Evolutionary conservation across 2,329 filamentous ascomycete species (phyloP).

Genomic region (Ploettnerulaceae sp.): DNA sequence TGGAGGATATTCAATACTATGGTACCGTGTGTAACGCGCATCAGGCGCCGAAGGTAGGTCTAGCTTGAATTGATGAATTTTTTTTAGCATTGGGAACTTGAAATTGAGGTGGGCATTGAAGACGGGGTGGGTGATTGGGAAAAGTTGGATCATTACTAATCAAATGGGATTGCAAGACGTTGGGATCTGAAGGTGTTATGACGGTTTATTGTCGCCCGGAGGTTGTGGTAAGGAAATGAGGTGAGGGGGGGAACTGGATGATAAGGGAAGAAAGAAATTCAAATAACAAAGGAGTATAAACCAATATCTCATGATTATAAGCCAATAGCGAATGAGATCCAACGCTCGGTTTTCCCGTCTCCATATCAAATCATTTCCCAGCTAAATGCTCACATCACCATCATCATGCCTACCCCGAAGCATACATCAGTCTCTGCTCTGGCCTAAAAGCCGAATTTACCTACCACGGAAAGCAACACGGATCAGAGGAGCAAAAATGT

Average conservation of each 20-base stretch:
- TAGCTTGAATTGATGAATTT: neutral
- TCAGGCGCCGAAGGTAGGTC: conserved; percentile 38
- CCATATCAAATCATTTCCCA: too few relatives aligned
- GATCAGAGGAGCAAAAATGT: neutral
- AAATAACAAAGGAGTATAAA: too few relatives aligned
- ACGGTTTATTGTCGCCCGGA: conserved; percentile 30
- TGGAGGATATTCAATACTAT: conserved; percentile 57
- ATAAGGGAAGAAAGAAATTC: neutral
- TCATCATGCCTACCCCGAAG: too few relatives aligned
- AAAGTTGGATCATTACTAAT: neutral
- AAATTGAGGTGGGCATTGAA: too few relatives aligned
- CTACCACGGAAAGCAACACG: neutral
- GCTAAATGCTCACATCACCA: too few relatives aligned
- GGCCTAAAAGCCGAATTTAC: neutral
- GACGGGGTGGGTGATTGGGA: neutral
- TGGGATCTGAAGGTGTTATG: conserved; percentile 26
- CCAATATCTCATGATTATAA: too few relatives aligned
- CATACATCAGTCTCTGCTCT: too few relatives aligned
- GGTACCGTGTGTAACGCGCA: conserved; percentile 53
- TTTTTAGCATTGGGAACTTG: neutral
- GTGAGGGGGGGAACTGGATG: neutral
- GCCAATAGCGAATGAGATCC: too few relatives aligned
- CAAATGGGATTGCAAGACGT: conserved; percentile 9
- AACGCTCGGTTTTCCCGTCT: too few relatives aligned
- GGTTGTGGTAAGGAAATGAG: neutral